Conservation (phyloP, 1,284 basidiomycete genomes). For the Trametes hirsuta region DNA sequence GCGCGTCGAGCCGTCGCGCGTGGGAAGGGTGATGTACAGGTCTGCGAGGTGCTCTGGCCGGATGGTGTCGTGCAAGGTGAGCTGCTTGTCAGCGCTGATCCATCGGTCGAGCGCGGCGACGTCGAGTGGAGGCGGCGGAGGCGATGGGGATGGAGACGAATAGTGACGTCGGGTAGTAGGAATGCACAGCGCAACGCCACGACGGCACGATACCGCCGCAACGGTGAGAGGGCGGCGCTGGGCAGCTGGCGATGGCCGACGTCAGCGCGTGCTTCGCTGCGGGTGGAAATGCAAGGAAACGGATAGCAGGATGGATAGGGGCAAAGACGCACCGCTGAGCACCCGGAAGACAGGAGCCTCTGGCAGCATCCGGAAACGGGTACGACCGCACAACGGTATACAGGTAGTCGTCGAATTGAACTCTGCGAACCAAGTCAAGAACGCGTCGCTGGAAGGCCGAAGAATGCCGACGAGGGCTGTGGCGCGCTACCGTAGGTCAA, state of each 20-base stretch:
- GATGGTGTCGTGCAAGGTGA: slow-evolving; percentile 48
- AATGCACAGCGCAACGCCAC: slow-evolving; percentile 18
- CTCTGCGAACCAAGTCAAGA: slow-evolving; percentile 2
- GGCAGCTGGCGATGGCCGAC: slow-evolving; percentile 15
- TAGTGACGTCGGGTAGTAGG: slow-evolving; percentile 20
- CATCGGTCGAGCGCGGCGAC: slow-evolving; percentile 49
- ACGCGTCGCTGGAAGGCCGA: slow-evolving; percentile 9
- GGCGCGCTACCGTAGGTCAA: neutral
- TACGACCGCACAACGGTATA: slow-evolving; percentile 10
- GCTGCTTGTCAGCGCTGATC: slow-evolving; percentile 49
- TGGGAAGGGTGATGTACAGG: slow-evolving; percentile 71
- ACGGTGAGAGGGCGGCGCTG: slow-evolving; percentile 22
- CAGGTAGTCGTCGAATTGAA: neutral
- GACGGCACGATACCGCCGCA: slow-evolving; percentile 8
- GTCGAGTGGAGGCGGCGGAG: slow-evolving; percentile 13
- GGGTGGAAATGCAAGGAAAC: slow-evolving; percentile 13
- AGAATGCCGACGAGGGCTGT: slow-evolving; percentile 13
- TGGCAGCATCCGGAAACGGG: slow-evolving; percentile 18
- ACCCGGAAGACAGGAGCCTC: slow-evolving; percentile 5
- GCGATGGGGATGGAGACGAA: slow-evolving; percentile 19
- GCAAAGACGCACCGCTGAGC: slow-evolving; percentile 16
- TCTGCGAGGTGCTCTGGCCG: slow-evolving; percentile 57
- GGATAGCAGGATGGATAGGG: slow-evolving; percentile 4
- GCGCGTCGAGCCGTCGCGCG: slow-evolving; percentile 57
- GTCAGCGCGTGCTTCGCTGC: slow-evolving; percentile 16